Conservation (phyloP, 352 stramenopile species). For the Globisporangium alternatum region DNA sequence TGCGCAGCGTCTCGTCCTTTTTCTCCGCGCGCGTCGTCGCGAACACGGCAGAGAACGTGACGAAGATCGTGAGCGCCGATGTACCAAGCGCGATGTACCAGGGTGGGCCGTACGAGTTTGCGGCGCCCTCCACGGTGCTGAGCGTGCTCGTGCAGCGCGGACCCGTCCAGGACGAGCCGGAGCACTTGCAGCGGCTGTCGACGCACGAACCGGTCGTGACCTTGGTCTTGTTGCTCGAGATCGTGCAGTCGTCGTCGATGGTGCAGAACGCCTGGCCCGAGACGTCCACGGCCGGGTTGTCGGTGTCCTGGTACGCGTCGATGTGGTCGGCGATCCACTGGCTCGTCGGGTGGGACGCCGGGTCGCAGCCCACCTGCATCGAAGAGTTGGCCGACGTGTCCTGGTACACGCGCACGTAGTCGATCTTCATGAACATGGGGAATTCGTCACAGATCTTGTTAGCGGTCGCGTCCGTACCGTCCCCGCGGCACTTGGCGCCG, state of each 20-base stretch:
- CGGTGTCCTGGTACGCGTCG: conserved; percentile 58
- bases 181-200: conserved; percentile 5
- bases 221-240: background rate
- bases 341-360: conserved; percentile 49
- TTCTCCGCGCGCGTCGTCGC: background rate
- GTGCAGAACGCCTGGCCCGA: conserved; percentile 55
- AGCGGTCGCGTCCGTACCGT: conserved; percentile 35
- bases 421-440: conserved; percentile 65
- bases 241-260: conserved; percentile 17
- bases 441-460: conserved; percentile 62
- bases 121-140: background rate
- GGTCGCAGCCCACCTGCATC: conserved; percentile 61
- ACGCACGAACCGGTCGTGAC: background rate
- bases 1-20: background rate
- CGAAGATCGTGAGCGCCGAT: background rate
- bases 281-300: conserved; percentile 56
- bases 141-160: conserved; percentile 1
- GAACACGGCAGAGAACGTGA: background rate
- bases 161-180: background rate
- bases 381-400: conserved; percentile 29
- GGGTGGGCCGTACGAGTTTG: background rate
- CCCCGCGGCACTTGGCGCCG: conserved; percentile 47
- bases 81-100: background rate
- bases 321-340: conserved; percentile 77
- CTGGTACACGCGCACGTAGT: conserved; percentile 78